Conservation (phyloP, 768 basidiomycete species). For the Trametes punicea region DNA sequence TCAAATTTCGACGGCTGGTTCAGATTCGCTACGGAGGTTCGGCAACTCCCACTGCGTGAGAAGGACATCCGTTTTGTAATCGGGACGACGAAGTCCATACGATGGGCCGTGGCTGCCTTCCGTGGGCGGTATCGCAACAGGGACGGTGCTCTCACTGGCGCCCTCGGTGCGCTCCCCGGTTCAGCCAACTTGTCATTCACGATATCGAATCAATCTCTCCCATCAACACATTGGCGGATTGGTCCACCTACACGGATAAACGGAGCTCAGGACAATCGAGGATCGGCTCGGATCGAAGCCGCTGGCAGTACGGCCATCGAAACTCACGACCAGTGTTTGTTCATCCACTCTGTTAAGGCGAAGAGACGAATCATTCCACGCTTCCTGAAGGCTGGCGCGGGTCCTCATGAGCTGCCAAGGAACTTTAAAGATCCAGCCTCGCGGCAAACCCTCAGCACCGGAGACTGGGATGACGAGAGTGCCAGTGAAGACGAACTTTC, state of each 20-base stretch:
- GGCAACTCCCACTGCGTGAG: neutral
- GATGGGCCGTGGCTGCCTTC: conserved; percentile 12
- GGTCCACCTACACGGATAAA: neutral
- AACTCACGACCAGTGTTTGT: conserved; percentile 2
- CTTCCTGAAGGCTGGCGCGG: conserved; percentile 11
- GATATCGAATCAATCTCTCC: neutral
- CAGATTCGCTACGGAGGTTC: neutral
- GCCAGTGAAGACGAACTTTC: too few relatives aligned
- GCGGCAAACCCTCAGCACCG: too few relatives aligned
- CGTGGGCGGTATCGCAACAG: neutral
- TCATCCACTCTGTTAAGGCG: conserved; percentile 8
- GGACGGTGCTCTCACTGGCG: neutral
- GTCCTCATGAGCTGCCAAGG: conserved; percentile 4
- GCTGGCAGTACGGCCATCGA: too few relatives aligned
- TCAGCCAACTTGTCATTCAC: neutral
- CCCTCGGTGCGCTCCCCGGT: neutral
- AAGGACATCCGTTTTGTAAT: conserved; percentile 10
- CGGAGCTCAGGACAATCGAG: neutral
- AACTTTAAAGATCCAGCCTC: neutral
- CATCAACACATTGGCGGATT: neutral
- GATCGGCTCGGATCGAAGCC: too few relatives aligned
- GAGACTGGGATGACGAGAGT: too few relatives aligned
- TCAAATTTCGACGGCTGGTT: conserved; percentile 7
- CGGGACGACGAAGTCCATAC: conserved; percentile 11
- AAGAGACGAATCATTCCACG: neutral